Evolutionary conservation across 176 grass and related monocot genomes (phyloP), one percentile per base, ranked within the genome.

Genomic region (Hsuehochloa calcarea): DNA sequence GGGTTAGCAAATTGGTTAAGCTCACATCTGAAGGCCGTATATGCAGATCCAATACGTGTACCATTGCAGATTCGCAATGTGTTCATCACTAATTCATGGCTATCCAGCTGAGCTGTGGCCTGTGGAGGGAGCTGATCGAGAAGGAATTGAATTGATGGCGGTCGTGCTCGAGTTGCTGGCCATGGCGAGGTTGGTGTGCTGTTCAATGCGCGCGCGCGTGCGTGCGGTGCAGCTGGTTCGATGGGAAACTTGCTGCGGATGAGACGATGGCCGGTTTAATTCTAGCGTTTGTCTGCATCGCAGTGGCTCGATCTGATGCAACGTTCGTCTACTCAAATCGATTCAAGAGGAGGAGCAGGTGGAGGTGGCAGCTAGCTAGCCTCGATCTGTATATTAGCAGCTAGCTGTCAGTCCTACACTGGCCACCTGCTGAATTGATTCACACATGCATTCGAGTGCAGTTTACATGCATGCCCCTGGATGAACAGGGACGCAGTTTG

Each of bases 211-310:
- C 44, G 23, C 43, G 43, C 39, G 39, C 39, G 39, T 41, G 39
- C 39, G 39, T 44, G 9, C 43, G 43, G 25, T 64, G 60, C 43
- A 34, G 1, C 11, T 50, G 61, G 19, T 55, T 19, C 0, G 31
- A 2, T 34, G 31, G 31, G 31, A 34, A 49, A 49, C 46, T 52
- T 19, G 16, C 50, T 19, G 14, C 16, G 6, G 50, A 52, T 52
- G 50, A 49, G 46, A 15, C 15, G 46, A 15, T 49, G 46, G 65
- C 17, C 35, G 3, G 16, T 67, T 31, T 38, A 38, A 6, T 64
- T 38, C 3, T 16, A 72, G 54, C 54, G 55, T 72, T 83, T 83
- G 81, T 64, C 81, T 73, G 68, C 69, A 50, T 50, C 81, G 19
- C 2, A 3, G 37, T 80, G 77, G 27, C 65, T 0, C n/a, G 20